These are phyloP conservation scores for Aspergillus piperis DNA, from an alignment of 2,329 filamentous ascomycete species.

Conservation along the genomic window DNA sequence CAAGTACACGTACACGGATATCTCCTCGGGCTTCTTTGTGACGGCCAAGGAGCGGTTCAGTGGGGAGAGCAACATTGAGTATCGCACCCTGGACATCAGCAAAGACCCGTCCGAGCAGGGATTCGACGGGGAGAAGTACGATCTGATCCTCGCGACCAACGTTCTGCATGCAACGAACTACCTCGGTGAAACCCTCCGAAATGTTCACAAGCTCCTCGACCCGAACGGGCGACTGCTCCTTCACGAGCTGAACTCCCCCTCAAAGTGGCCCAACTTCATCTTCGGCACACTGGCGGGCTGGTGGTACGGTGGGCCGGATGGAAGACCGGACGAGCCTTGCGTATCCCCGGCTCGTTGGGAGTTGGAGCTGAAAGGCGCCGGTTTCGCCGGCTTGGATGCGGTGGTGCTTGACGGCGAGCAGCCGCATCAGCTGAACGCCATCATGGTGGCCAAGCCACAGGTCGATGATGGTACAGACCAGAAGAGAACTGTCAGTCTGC, in stretches of 20 bases:
- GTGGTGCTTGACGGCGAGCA: background rate
- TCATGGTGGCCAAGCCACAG: background rate
- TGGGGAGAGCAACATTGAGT: constrained; percentile 20
- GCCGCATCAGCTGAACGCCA: background rate
- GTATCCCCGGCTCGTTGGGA: constrained; percentile 6
- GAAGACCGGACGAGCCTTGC: constrained; percentile 5
- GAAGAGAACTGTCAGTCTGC: background rate
- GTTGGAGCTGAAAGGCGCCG: constrained; percentile 1
- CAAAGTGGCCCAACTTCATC: constrained; percentile 6
- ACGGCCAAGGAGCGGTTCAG: constrained; percentile 22
- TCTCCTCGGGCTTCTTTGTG: constrained; percentile 27
- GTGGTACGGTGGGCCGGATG: constrained; percentile 10
- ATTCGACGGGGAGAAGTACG: constrained; percentile 26
- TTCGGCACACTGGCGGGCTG: constrained; percentile 11
- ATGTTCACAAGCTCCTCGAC: constrained; percentile 25
- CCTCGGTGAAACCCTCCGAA: constrained; percentile 22
- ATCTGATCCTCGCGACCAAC: constrained; percentile 26
- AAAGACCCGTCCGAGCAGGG: constrained; percentile 28
- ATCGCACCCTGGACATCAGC: constrained; percentile 27
- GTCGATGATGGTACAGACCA: background rate
- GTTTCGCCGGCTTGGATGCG: constrained; percentile 9
- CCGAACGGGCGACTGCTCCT: constrained; percentile 39
- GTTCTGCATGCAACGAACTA: constrained; percentile 11
- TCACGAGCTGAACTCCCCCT: background rate
- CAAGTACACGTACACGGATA: constrained; percentile 26